phyloP scores from a whole-genome alignment of 768 basidiomycete species.

The Rhizopogon vesiculosus region DNA sequence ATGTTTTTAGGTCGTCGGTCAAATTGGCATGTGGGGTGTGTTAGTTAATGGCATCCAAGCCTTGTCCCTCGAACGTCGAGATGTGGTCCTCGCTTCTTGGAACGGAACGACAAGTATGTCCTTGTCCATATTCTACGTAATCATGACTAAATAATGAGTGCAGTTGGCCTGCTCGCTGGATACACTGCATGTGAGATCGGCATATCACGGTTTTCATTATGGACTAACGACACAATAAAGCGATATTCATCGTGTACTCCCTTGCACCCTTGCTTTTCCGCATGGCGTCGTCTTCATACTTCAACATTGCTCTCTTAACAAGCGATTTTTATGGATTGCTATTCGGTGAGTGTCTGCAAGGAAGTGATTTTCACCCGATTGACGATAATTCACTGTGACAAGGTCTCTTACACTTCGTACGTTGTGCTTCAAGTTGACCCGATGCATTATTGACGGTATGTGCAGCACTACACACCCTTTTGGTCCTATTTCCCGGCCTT shows the following conservation, averaged over 20 bases:
- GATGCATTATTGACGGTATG: background rate
- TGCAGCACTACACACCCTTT: constrained; percentile 69
- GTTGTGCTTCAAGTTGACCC: background rate
- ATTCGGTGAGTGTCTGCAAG: constrained; percentile 35
- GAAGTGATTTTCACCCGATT: background rate
- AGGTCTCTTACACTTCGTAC: constrained; percentile 7
- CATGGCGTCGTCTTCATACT: constrained; percentile 73
- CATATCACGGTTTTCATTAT: background rate
- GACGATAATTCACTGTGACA: no score
- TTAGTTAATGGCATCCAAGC: constrained; percentile 70
- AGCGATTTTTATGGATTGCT: constrained; percentile 79
- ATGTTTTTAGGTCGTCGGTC: constrained; percentile 54
- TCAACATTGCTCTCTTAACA: constrained; percentile 70
- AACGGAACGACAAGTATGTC: constrained; percentile 55
- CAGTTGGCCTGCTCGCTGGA: constrained; percentile 41
- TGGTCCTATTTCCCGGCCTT: constrained; percentile 83
- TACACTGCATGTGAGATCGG: constrained; percentile 30
- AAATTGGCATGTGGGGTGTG: constrained; percentile 74
- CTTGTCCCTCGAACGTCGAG: constrained; percentile 59
- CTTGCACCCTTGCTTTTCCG: constrained; percentile 76
- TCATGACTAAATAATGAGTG: background rate
- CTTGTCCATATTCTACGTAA: background rate
- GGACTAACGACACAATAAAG: constrained; percentile 21
- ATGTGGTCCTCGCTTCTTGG: constrained; percentile 61
- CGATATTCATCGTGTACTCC: constrained; percentile 77